phyloP scores from a whole-genome alignment of 2,329 filamentous ascomycete species.

The Phialocephala subalpina region DNA sequence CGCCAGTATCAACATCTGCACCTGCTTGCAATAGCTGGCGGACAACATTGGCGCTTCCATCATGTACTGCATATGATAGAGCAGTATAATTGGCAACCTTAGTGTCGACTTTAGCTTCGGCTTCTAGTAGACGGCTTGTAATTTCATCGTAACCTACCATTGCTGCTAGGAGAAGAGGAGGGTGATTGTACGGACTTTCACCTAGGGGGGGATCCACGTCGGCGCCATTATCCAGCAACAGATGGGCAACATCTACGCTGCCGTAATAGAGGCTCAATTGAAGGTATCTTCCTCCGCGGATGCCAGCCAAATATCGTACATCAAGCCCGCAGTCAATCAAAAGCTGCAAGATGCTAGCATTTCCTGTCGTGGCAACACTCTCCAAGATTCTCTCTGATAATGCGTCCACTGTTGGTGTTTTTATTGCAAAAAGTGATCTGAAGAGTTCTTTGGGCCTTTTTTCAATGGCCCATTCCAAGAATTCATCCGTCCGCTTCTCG shows the following conservation, averaged over 20 bases:
- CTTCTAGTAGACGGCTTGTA: not conserved
- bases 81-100: not conserved
- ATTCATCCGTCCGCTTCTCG: not conserved
- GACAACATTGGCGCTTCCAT: not conserved
- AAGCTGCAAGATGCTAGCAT: not conserved
- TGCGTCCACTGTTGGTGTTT: not conserved
- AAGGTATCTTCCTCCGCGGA: not conserved
- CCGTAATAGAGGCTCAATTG: not conserved
- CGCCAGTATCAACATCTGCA: not conserved
- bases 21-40: not conserved
- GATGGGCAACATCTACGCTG: conserved; percentile 10
- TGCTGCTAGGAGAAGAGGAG: not conserved
- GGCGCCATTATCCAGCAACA: not conserved
- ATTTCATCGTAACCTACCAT: not conserved
- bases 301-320: not conserved
- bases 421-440: not conserved
- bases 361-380: not conserved
- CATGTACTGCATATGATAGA: not conserved
- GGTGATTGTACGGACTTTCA: not conserved
- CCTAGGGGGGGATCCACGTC: not conserved
- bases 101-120: not conserved
- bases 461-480: not conserved
- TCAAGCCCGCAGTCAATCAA: not conserved
- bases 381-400: not conserved
- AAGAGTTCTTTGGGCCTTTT: not conserved